Base-by-base conservation (phyloP, 352 stramenopile species). In the Pythium phragmiticola region DNA sequence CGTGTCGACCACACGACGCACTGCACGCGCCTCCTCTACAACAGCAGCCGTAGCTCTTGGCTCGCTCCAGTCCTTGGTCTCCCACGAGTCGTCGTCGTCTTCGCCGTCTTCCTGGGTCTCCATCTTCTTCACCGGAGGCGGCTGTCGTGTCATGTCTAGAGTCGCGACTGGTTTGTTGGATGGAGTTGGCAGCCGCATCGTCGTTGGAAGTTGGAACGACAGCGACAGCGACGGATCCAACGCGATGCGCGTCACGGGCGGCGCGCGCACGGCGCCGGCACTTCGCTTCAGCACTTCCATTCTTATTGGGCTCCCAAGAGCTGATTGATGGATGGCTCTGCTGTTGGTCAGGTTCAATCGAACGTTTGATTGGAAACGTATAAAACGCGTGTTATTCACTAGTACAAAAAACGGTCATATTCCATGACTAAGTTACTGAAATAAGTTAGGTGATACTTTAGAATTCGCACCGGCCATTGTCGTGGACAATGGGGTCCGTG, bases 391-490 rank as follows among this genome's bases (percentile, higher is more conserved):
- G 56, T 50, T n/a, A 54, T 39, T 50, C 52, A 12, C 1, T 19
- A 13, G 12, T 21, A 37, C 2, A 34, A 23, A 39, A 39, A 34
- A 23, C 28, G 34, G 54, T 59, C 54, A 59, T 33, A 48, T 36
- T 61, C 14, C 17, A 33, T 55, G 21, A 13, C 45, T 46, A 45
- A 26, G 39, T 11, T 63, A 57, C 47, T 63, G 23, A 37, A 62
- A 62, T 54, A 62, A 54, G 54, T 52, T 54, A 54, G 8, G 1
- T 50, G 13, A 21, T 46, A 21, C 5, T 54, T 60, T 49, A 89
- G 57, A 89, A 89, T 64, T 89, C 80, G 59, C 78, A 69, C 55
- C 82, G 65, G 46, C 78, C 79, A 45, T 72, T 58, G n/a, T 72
- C 78, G n/a, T 63, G 43, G n/a, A 61, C 41, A 41, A 43, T 61